Evolutionary conservation across 2,329 filamentous ascomycete genomes (phyloP).

Genomic region (Leptographium procerum): DNA sequence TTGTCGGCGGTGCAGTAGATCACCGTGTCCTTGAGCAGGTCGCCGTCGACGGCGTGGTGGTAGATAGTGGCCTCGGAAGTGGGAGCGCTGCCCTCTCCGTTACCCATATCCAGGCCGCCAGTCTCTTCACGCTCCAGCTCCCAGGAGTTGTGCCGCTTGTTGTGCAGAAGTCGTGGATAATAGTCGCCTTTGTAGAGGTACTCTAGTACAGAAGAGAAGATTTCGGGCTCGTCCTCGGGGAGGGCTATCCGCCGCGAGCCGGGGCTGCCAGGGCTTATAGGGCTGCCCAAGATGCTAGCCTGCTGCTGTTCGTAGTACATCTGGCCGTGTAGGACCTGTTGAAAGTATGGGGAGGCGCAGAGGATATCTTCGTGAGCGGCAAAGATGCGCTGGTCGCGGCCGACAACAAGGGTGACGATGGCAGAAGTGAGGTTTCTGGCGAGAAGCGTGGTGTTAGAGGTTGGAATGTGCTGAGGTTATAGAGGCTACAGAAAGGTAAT

Average conservation of each 20-base stretch:
- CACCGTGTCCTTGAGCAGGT: conserved; percentile 77
- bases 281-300: neutral
- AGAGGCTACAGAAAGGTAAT: neutral
- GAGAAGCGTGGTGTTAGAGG: neutral
- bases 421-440: conserved; percentile 47
- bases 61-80: conserved; percentile 54
- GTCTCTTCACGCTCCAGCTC: conserved; percentile 56
- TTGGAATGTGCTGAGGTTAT: neutral
- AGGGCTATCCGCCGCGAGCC: conserved; percentile 59
- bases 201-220: conserved; percentile 83
- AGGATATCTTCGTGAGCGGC: conserved; percentile 85
- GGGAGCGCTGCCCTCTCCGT: conserved; percentile 26
- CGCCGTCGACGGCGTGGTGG: conserved; percentile 50
- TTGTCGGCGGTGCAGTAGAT: conserved; percentile 83
- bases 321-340: conserved; percentile 48
- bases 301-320: conserved; percentile 41
- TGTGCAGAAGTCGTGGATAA: conserved; percentile 70
- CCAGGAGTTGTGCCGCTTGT: conserved; percentile 71
- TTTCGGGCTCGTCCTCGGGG: conserved; percentile 76
- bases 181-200: conserved; percentile 94
- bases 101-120: conserved; percentile 20
- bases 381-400: conserved; percentile 75
- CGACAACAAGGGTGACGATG: conserved; percentile 71
- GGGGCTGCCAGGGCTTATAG: neutral
- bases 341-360: conserved; percentile 67